phyloP scores from a whole-genome alignment of 495 filamentous ascomycete genomes.

The Chlorociboria aeruginascens region DNA sequence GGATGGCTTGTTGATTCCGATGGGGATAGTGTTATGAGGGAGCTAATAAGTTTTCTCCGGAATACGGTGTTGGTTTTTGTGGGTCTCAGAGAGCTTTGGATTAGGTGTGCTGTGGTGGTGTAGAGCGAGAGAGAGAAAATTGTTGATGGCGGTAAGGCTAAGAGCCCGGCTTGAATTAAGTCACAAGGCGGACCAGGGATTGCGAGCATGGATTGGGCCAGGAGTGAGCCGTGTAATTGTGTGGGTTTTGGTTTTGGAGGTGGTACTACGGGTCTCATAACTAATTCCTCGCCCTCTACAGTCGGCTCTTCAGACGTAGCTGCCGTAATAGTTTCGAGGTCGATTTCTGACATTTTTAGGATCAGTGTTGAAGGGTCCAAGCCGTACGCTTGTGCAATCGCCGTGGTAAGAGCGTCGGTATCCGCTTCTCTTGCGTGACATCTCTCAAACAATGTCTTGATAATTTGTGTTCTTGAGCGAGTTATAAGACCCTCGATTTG shows the following conservation, averaged over 20 bases:
- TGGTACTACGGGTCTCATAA: background rate
- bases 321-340: background rate
- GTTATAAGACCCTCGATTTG: conserved; percentile 58
- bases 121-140: conserved; percentile 14
- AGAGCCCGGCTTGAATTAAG: conserved; percentile 16
- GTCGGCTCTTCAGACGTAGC: background rate
- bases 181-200: conserved; percentile 12
- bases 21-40: conserved; percentile 6
- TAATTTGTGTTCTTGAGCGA: conserved; percentile 59
- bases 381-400: conserved; percentile 14
- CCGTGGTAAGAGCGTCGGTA: conserved; percentile 2
- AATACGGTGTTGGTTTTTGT: conserved; percentile 7
- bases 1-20: conserved; percentile 30
- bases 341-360: conserved; percentile 18
- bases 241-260: conserved; percentile 10
- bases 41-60: conserved; percentile 17
- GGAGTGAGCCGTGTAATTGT: conserved; percentile 19
- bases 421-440: conserved; percentile 45
- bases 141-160: conserved; percentile 3
- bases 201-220: conserved; percentile 19
- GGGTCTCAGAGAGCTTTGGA: conserved; percentile 14
- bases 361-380: conserved; percentile 11
- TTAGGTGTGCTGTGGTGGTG: conserved; percentile 18
- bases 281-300: background rate
- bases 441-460: conserved; percentile 73